Percentiles rank a stretch among this genome's conserved stretches.
Conservation (phyloP, 2,329 filamentous ascomycete species). For the Fusarium lyarnte region DNA sequence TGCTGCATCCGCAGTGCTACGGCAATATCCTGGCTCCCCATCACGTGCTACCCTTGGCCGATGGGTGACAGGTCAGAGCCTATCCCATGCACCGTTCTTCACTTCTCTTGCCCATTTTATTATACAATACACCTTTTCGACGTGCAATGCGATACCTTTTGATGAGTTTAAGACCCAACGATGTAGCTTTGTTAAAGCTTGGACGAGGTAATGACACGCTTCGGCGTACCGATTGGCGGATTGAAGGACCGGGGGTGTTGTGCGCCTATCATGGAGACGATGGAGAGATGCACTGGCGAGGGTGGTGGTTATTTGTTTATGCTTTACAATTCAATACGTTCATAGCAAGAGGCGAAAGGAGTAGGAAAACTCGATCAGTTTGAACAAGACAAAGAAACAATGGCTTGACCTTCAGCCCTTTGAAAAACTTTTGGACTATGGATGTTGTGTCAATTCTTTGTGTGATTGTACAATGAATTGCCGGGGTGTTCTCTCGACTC, state of each 20-base stretch:
- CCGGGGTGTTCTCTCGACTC: neutral
- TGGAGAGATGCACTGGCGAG: slow-evolving; percentile 27
- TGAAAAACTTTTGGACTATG: neutral
- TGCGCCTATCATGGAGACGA: slow-evolving; percentile 1
- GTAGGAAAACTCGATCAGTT: slow-evolving; percentile 45
- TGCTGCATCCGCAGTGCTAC: slow-evolving; percentile 29
- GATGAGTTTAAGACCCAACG: slow-evolving; percentile 41
- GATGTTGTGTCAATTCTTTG: neutral
- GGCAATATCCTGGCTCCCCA: slow-evolving; percentile 29
- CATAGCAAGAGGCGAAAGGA: slow-evolving; percentile 51
- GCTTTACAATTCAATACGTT: slow-evolving; percentile 43
- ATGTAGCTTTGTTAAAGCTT: slow-evolving; percentile 27
- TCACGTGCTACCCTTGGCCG: slow-evolving; percentile 22
- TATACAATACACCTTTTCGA: slow-evolving; percentile 46
- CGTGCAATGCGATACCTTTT: slow-evolving; percentile 44
- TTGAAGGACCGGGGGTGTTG: slow-evolving; percentile 27
- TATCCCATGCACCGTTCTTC: slow-evolving; percentile 33
- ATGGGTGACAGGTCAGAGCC: slow-evolving; percentile 20
- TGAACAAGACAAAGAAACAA: slow-evolving; percentile 38
- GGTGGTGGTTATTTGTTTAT: slow-evolving; percentile 37
- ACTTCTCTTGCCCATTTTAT: slow-evolving; percentile 48
- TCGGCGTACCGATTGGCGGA: slow-evolving; percentile 31
- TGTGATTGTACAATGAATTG: neutral
- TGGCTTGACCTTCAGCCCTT: slow-evolving; percentile 8
- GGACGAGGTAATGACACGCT: slow-evolving; percentile 36